Base-by-base conservation (phyloP, 2,329 filamentous ascomycete genomes). In the Nemania serpens region DNA sequence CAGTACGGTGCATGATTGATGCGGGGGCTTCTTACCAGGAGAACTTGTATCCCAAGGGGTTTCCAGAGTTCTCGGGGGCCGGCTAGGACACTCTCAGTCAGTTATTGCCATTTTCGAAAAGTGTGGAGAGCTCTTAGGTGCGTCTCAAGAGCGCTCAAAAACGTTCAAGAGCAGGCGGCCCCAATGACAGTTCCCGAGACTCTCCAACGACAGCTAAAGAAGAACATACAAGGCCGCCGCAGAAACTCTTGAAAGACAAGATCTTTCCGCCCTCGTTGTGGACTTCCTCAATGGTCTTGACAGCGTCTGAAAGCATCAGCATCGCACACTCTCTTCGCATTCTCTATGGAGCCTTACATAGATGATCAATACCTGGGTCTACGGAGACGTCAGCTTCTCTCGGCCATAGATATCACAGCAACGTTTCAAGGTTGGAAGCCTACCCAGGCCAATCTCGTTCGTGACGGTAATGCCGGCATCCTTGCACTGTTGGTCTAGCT, bases 381-480 rank as follows among this genome's bases (percentile, higher is more conserved):
- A 20, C 3, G 2, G 15, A 43, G 17, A 20, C 5, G 17, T 43
- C 25, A 29, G 25, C 25, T 39, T 39, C 3, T 39, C 36, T 13
- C 3, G 41, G 7, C 17, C 50, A 10, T 43, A 36, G 39, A 92
- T 86, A 74, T 88, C 88, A 29, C 88, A 88, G 75, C 91, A n/a
- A 39, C 36, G 36, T 39, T 39, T 39, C 36, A 13, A 39, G 36
- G 15, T n/a, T 29, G 25, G 25, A 7, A 29, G 25, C 25, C 25
- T 29, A 29, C 41, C 88, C 62, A 90, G 74, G 64, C 92, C 92
- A 74, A 96, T 96, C 84, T 98, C 94, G 79, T 98, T 97, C 90
- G 97, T 93, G 74, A 97, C 93, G 11, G 92, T 96, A 75, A 97
- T 97, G 63, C 93, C 93, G 17, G 94, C 94, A 65, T 89, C 90